A percentile compares a stretch with the other conserved stretches of the same genome.
phyloP scores from a whole-genome alignment of 2,329 filamentous ascomycete species.

The Paracorniculantispora psalliotae region DNA sequence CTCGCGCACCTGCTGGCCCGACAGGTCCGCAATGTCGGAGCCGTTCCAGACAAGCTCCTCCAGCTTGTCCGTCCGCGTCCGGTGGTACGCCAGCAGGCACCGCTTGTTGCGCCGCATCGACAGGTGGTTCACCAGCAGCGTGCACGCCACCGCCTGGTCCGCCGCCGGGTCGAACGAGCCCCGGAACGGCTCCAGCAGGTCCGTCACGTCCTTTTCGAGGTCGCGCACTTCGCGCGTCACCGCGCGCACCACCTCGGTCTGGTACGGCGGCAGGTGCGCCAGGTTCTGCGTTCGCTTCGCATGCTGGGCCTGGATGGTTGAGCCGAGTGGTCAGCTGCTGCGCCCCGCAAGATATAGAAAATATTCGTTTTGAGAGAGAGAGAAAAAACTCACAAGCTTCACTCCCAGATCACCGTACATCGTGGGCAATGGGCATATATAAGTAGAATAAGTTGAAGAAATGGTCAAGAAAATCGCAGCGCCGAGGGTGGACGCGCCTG shows the following conservation, averaged over 20 bases:
- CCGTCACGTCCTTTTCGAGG: constrained; percentile 77
- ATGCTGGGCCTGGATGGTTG: constrained; percentile 68
- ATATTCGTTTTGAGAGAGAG: background rate
- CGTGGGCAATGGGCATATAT: constrained; percentile 3
- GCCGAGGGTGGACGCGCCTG: background rate
- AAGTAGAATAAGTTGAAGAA: background rate
- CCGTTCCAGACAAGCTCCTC: constrained; percentile 94
- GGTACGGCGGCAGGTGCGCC: constrained; percentile 81
- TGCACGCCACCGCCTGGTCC: constrained; percentile 80
- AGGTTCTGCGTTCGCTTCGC: constrained; percentile 92
- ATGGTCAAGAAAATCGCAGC: background rate
- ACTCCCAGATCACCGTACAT: constrained; percentile 90
- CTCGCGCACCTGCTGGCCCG: constrained; percentile 49
- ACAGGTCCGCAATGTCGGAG: constrained; percentile 71
- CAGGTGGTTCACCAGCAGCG: constrained; percentile 86
- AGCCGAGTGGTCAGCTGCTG: background rate
- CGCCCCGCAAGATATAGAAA: constrained; percentile 17
- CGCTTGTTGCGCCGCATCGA: constrained; percentile 96
- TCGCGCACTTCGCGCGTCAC: constrained; percentile 91
- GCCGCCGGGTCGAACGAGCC: constrained; percentile 79
- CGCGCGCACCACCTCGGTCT: constrained; percentile 82
- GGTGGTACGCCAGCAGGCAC: constrained; percentile 90
- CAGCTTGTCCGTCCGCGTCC: constrained; percentile 81
- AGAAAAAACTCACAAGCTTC: constrained; percentile 60
- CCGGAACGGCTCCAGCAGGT: constrained; percentile 75